These are phyloP conservation scores for Schwanniomyces yamadae DNA, from an alignment of 805 yeast species.

Conservation along the genomic window DNA sequence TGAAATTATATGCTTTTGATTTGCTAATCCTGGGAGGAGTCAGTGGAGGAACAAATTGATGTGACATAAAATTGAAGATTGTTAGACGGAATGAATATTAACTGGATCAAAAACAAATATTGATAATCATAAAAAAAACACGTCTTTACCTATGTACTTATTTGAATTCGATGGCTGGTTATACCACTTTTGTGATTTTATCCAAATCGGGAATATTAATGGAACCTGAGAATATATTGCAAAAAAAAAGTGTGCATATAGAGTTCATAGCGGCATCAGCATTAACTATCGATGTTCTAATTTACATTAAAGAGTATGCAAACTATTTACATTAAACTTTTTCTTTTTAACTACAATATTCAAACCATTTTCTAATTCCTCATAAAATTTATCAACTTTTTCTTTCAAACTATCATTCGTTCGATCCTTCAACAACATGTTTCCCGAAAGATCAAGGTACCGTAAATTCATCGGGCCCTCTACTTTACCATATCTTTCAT, in stretches of 20 bases:
- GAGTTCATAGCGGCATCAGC: too few relatives aligned
- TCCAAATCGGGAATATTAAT: constrained; percentile 2
- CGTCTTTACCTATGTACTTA: constrained; percentile 1
- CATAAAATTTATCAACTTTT: constrained; percentile 22
- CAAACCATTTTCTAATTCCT: constrained; percentile 18
- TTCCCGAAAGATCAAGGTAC: constrained; percentile 19
- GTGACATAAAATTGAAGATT: constrained; percentile 4
- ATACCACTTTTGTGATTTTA: constrained; percentile 1
- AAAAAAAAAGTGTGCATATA: too few relatives aligned
- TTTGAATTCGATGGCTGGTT: constrained; percentile 5
- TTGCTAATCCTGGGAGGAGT: constrained; percentile 13
- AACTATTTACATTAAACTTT: constrained; percentile 27
- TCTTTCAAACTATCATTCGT: constrained; percentile 8
- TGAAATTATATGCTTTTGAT: not conserved
- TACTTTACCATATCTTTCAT: not conserved
- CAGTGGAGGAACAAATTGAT: constrained; percentile 9
- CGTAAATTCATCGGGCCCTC: too few relatives aligned
- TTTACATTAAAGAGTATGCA: constrained; percentile 18
- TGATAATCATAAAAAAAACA: not conserved
- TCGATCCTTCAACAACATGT: constrained; percentile 13
- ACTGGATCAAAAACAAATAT: not conserved
- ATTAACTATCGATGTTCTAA: not conserved
- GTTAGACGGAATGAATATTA: not conserved
- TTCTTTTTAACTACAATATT: constrained; percentile 17
- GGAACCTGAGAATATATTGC: too few relatives aligned